Evolutionary conservation across 179 eudicot species (phyloP).

Genomic region (Pouteria campechiana): DNA sequence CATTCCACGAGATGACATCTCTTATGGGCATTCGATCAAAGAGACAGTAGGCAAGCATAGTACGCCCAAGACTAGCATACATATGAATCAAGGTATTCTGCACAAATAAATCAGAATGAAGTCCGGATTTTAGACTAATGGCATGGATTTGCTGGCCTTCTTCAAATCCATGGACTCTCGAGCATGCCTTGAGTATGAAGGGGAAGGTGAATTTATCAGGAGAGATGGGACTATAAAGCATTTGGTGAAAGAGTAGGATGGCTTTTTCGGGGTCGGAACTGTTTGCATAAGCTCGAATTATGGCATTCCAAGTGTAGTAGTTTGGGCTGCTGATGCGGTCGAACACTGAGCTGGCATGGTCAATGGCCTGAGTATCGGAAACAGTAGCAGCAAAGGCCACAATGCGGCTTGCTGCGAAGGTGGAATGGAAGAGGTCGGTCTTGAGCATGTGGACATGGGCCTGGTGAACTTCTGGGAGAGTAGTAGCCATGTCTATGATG

Average conservation of each 20-base stretch:
- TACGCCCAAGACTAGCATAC: conserved; percentile 27
- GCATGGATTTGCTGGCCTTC: conserved; percentile 31
- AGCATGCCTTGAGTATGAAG: conserved; percentile 26
- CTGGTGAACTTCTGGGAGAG: conserved; percentile 24
- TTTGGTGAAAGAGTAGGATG: conserved; percentile 8
- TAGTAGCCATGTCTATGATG: conserved; percentile 13
- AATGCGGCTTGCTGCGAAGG: conserved; percentile 18
- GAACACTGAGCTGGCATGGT: conserved; percentile 25
- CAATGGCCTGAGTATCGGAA: conserved; percentile 5
- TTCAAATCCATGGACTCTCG: conserved; percentile 3
- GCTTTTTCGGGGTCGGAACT: conserved; percentile 18
- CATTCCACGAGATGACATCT: conserved; percentile 39
- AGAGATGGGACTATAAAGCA: conserved; percentile 5
- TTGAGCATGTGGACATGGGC: conserved; percentile 35
- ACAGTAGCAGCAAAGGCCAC: conserved; percentile 11
- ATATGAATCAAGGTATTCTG: conserved; percentile 27
- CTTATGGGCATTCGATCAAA: conserved; percentile 20
- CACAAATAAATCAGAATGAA: conserved; percentile 13
- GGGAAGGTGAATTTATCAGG: conserved; percentile 33
- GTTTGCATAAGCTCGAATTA: conserved; percentile 29
- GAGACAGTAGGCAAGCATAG: conserved; percentile 16
- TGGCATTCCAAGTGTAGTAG: conserved; percentile 27
- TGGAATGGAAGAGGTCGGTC: conserved; percentile 22
- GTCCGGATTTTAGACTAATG: conserved; percentile 9
- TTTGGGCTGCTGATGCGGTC: conserved; percentile 12